Conservation (phyloP, 2,329 filamentous ascomycete species). For the Fusarium multiceps region DNA sequence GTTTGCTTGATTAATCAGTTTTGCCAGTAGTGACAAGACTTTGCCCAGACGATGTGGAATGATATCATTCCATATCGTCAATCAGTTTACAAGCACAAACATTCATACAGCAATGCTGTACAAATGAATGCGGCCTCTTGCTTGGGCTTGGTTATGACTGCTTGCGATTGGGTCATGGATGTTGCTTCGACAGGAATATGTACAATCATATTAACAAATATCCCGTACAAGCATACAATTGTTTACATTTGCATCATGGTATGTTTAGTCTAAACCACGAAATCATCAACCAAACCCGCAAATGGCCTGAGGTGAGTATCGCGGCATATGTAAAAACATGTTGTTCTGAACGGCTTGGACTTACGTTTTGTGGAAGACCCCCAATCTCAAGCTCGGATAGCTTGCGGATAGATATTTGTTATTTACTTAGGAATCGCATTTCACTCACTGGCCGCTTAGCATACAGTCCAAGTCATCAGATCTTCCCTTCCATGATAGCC, state of each 20-base stretch:
- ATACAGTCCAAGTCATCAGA: neutral
- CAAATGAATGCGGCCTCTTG: neutral
- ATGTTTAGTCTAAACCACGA: neutral
- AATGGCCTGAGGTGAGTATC: neutral
- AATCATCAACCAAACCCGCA: neutral
- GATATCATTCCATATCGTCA: no score
- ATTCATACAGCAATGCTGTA: neutral
- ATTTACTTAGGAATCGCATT: neutral
- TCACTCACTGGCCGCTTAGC: no score
- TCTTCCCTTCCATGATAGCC: neutral
- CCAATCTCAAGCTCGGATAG: no score
- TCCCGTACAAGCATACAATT: accelerated
- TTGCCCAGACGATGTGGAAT: no score
- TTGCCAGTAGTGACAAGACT: neutral
- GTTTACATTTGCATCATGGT: neutral
- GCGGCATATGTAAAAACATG: no score
- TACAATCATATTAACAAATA: neutral
- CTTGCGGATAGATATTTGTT: neutral
- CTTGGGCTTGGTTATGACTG: neutral
- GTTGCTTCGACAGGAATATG: accelerated
- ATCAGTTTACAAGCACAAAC: neutral
- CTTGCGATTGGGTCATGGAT: neutral
- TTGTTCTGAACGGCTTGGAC: neutral
- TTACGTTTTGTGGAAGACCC: accelerated
- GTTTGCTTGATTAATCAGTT: neutral